Base-by-base conservation (phyloP, 2,329 filamentous ascomycete species). In the Fusarium tjaetaba region DNA sequence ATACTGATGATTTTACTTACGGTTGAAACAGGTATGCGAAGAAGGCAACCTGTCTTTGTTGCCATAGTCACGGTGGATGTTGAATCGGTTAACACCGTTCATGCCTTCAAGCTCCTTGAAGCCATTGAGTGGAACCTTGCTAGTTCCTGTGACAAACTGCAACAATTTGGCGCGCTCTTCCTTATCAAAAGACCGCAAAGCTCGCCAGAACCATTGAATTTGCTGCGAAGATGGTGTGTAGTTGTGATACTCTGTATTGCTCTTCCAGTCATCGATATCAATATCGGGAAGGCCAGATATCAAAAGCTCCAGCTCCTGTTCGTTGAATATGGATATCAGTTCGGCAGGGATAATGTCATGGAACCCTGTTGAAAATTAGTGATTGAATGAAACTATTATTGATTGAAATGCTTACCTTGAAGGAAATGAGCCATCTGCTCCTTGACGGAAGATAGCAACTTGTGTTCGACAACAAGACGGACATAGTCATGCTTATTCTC, bases 141-240 rank as follows among this genome's bases (percentile, higher is more conserved):
- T 97, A 24, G 97, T 99, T 81, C 96, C 96, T 3, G 97, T 99
- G 75, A 99, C 96, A 82, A 99, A 99, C 80, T 99, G 96, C 49
- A 99, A 88, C 71, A 99, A 86, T 84, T 99, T 99, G 77, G 96
- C 96, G 69, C 94, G 94, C 85, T 99, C 97, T 85, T 99, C 97
- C 85, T 98, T 98, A 86, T 98, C 97, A 80, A 98, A 99, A 9
- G 95, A 97, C 77, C 96, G 92, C 48, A 99, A 91, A 32, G 96
- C 96, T 79, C 97, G 93, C 96, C 96, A 99, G 90, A 99, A 99
- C 96, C 96, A 99, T 82, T 98, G 95, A 68, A 99, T 97, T 81
- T 99, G 97, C 49, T 94, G 94, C 7, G 96, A 98, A 1, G 95
- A 96, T 38, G 94, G 92, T 9, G 91, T 94, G 85, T 99, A 99